Conservation (phyloP, 495 filamentous ascomycete species). For the Collariella sp. region DNA sequence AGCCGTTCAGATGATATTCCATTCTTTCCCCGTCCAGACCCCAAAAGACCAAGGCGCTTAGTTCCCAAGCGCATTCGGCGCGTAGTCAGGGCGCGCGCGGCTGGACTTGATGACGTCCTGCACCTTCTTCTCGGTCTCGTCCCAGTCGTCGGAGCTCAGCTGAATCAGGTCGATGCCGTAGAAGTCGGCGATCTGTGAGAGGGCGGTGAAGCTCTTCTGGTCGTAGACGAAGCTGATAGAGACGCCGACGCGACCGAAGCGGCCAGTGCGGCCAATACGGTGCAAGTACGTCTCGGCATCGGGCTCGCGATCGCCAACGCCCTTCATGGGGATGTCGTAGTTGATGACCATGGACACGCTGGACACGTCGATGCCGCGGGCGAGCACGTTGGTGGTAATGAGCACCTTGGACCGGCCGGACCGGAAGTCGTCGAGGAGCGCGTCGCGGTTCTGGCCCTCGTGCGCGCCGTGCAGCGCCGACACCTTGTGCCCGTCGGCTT, state of each 20-base stretch:
- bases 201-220: slow-evolving; percentile 61
- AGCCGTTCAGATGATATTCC: neutral
- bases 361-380: slow-evolving; percentile 93
- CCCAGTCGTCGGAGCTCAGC: slow-evolving; percentile 63
- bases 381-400: slow-evolving; percentile 94
- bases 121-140: slow-evolving; percentile 69
- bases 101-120: slow-evolving; percentile 77
- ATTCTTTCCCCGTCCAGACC: neutral
- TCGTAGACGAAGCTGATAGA: slow-evolving; percentile 86
- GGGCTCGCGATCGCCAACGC: slow-evolving; percentile 41
- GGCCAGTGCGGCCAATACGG: slow-evolving; percentile 93
- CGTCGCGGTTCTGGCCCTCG: slow-evolving; percentile 74
- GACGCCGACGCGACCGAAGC: slow-evolving; percentile 95
- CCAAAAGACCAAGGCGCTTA: too few species aligned
- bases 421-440: slow-evolving; percentile 81
- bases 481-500: slow-evolving; percentile 80
- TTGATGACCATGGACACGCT: slow-evolving; percentile 97
- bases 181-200: slow-evolving; percentile 66
- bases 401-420: slow-evolving; percentile 85
- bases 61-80: slow-evolving; percentile 29
- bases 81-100: slow-evolving; percentile 55
- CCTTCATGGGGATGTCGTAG: slow-evolving; percentile 68
- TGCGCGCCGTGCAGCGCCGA: slow-evolving; percentile 78
- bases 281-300: slow-evolving; percentile 95
- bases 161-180: slow-evolving; percentile 49